Evolutionary conservation across 2,329 filamentous ascomycete genomes (phyloP).

Genomic region (Pseudogymnoascus sp.): DNA sequence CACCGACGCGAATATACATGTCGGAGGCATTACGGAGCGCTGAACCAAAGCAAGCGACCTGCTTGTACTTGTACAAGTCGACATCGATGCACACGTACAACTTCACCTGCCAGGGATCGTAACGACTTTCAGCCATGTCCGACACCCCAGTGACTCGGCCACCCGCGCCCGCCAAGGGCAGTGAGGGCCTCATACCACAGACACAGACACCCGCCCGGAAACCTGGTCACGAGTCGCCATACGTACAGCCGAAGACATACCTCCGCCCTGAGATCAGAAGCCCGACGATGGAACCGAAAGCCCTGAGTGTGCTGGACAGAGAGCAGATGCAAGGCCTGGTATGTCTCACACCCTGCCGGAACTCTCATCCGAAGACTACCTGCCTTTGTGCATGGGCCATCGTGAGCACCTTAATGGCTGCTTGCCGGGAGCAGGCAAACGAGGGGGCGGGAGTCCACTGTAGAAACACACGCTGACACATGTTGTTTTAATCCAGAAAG

Average conservation of each 20-base stretch:
- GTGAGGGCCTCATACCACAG: constrained; percentile 15
- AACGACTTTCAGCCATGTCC: constrained; percentile 23
- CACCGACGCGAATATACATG: not conserved
- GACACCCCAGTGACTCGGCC: constrained; percentile 25
- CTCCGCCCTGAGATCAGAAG: constrained; percentile 26
- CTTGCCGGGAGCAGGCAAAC: not conserved
- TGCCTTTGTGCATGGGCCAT: not conserved
- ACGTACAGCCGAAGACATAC: constrained; percentile 29
- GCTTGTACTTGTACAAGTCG: constrained; percentile 2
- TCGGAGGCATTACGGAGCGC: constrained; percentile 4
- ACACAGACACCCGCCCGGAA: constrained; percentile 22
- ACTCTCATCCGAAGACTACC: not conserved
- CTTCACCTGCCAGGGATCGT: constrained; percentile 13
- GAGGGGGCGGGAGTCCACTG: not conserved
- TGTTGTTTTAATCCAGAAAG: constrained; percentile 47
- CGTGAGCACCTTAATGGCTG: not conserved
- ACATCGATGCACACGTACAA: constrained; percentile 13
- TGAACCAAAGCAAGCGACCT: constrained; percentile 7
- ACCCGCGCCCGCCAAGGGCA: constrained; percentile 20
- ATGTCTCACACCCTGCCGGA: constrained; percentile 31
- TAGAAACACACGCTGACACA: not conserved
- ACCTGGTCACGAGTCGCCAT: constrained; percentile 24
- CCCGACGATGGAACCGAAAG: constrained; percentile 26
- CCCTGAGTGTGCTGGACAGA: constrained; percentile 56
- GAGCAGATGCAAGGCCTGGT: constrained; percentile 74